Evolutionary conservation across 164 flowering plant genomes (phyloP), one percentile per base, ranked within the genome.

Genomic region (Annona cherimola): DNA sequence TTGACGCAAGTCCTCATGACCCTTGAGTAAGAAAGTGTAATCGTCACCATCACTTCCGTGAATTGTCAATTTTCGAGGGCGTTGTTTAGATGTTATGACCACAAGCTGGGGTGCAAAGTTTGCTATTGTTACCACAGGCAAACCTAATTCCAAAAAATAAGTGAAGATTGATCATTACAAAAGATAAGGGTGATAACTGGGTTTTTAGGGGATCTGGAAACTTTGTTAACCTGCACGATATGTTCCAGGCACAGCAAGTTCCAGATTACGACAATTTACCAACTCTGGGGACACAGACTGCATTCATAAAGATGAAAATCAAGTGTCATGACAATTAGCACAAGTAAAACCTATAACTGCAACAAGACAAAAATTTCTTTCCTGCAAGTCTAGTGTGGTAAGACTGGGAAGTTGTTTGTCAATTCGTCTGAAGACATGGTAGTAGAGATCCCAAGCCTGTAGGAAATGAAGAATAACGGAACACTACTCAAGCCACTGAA

Each of bases 361-460:
- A 66, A 54, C 11, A 3, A 65, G 1, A 11, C 40, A 42, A 14
- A 8, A 42, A 42, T 3, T 75, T 71, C 87, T 81, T 83, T 77
- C 99, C 94, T 96, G 89, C 77, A 96, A 81, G 75, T 96, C 99
- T 65, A 96, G 82, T 19, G 99, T 89, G 4, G 94, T 96, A 59
- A 96, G 97, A 78, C 86, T 84, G 20, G 86, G 90, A 77, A 96
- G 99, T 78, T 96, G 99, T 83, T 90, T 90, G 78, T 96, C 99
- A 71, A 96, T 96, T 63, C 98, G 88, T 77, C 85, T 92, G 84
- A 93, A 93, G 2, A 92, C 98, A 82, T 96, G 96, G 76, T 96
- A 96, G 78, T 96, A 96, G 26, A 96, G 89, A 87, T 96, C 99
- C 99, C 99, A 96, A 39, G 99, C 99, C 99, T 96, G 86, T 11